A percentile compares a stretch with the other conserved stretches of the same genome.
phyloP scores from a whole-genome alignment of 192 early-diverging fungal species.

The Linnemannia hyalina region DNA sequence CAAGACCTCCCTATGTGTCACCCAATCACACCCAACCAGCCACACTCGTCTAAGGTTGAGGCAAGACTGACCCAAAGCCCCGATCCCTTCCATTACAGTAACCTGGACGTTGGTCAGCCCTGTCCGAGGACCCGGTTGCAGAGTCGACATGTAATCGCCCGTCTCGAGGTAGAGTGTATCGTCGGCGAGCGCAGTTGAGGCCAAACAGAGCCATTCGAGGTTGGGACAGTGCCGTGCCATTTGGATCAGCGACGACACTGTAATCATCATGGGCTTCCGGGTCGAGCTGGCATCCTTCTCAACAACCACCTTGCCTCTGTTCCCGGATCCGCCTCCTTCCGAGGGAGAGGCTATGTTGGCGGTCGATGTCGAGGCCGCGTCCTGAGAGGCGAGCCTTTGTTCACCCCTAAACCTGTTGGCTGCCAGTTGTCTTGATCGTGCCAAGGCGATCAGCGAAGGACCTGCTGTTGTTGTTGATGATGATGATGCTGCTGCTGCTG shows the following conservation, averaged over 20 bases:
- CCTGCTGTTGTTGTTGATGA: too few species aligned
- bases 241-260: constrained; percentile 64
- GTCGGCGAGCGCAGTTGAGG: constrained; percentile 38
- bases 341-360: too few species aligned
- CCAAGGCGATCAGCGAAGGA: too few species aligned
- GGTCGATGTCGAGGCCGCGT: too few species aligned
- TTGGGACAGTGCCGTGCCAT: constrained; percentile 55
- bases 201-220: constrained; percentile 54
- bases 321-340: background rate
- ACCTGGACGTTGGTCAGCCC: constrained; percentile 58
- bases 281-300: background rate
- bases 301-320: background rate
- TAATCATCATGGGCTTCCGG: constrained; percentile 44
- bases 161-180: constrained; percentile 61
- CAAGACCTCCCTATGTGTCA: constrained; percentile 56
- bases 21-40: constrained; percentile 63
- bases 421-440: too few species aligned
- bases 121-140: constrained; percentile 47
- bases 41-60: constrained; percentile 39
- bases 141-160: constrained; percentile 61
- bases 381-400: too few species aligned
- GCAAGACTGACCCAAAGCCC: constrained; percentile 57
- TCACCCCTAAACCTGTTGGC: too few species aligned
- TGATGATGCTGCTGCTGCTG: too few species aligned
- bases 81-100: constrained; percentile 47